A percentile compares a stretch with the other conserved stretches of the same genome.
Conservation (phyloP, 108 stramenopile species). For the Fragilariopsis cylindrus region DNA sequence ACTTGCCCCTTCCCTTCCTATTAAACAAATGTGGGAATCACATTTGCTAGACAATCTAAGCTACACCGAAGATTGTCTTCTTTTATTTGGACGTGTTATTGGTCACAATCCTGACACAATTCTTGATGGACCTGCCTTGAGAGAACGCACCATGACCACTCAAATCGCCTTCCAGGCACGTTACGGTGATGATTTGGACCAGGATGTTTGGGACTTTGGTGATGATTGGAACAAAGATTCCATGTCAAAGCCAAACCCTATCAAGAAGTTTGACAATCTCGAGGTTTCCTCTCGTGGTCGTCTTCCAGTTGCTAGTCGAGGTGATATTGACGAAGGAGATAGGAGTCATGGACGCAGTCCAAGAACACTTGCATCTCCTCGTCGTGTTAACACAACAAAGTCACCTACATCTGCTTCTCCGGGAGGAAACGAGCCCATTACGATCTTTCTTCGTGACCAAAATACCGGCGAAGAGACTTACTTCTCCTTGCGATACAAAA, state of each 20-base stretch:
- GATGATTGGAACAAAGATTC: slow-evolving; percentile 28
- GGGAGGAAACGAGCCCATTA: slow-evolving; percentile 53
- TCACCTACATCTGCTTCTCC: slow-evolving; percentile 32
- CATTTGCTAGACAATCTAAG: slow-evolving; percentile 64
- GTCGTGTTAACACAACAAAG: slow-evolving; percentile 22
- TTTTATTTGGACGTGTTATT: slow-evolving; percentile 61
- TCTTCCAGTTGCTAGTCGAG: slow-evolving; percentile 48
- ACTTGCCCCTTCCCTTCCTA: slow-evolving; percentile 54
- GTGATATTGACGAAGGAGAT: slow-evolving; percentile 17
- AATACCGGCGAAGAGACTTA: slow-evolving; percentile 53
- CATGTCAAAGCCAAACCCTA: slow-evolving; percentile 24
- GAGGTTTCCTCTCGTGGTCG: slow-evolving; percentile 34
- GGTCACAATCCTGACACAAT: slow-evolving; percentile 52
- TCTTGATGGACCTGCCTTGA: slow-evolving; percentile 38
- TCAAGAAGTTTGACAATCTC: slow-evolving; percentile 7
- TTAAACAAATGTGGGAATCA: slow-evolving; percentile 70
- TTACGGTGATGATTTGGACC: slow-evolving; percentile 60
- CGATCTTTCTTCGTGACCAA: slow-evolving; percentile 55
- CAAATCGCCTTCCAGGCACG: slow-evolving; percentile 62
- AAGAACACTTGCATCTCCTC: slow-evolving; percentile 3
- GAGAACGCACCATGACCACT: slow-evolving; percentile 54
- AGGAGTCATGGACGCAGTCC: neutral
- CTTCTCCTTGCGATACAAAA: slow-evolving; percentile 58
- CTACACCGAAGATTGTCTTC: slow-evolving; percentile 60
- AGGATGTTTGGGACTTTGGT: slow-evolving; percentile 65